phyloP scores from a whole-genome alignment of 176 grass and related monocot genomes.

The Melocanna baccifera region DNA sequence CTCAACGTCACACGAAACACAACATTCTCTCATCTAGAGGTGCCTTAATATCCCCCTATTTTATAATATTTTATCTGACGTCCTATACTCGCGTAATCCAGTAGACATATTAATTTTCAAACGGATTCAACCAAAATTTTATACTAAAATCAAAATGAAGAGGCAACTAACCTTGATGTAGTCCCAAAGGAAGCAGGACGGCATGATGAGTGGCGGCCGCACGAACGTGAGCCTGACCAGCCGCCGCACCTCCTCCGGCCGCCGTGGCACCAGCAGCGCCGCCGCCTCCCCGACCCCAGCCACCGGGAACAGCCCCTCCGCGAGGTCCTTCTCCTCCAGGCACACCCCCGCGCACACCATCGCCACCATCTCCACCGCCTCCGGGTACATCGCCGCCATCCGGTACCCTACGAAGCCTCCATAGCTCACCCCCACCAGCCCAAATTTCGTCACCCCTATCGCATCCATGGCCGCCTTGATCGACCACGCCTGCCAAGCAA shows the following conservation, averaged over 20 bases:
- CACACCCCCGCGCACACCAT: constrained; percentile 80
- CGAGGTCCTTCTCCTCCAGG: constrained; percentile 84
- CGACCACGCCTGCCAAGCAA: constrained; percentile 33
- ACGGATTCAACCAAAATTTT: constrained; percentile 4
- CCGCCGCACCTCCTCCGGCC: constrained; percentile 65
- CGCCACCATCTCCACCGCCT: constrained; percentile 47
- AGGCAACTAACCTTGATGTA: constrained; percentile 61
- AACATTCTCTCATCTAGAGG: constrained; percentile 10
- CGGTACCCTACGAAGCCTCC: constrained; percentile 80
- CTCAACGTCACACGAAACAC: not conserved
- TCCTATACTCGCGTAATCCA: not conserved
- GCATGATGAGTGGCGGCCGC: constrained; percentile 68
- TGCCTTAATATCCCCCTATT: not conserved
- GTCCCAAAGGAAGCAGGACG: constrained; percentile 83
- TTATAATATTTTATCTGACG: not conserved
- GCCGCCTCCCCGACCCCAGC: constrained; percentile 49
- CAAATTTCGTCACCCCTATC: constrained; percentile 48
- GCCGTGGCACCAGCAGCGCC: constrained; percentile 62
- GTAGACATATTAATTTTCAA: not conserved
- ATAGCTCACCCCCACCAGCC: constrained; percentile 73
- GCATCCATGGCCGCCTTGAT: constrained; percentile 63
- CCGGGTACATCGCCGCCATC: constrained; percentile 66
- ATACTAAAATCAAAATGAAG: not conserved
- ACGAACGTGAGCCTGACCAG: constrained; percentile 83
- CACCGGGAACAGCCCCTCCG: constrained; percentile 67